Evolutionary conservation across 2,329 filamentous ascomycete genomes (phyloP).

Genomic region (Ilyonectria sp.): DNA sequence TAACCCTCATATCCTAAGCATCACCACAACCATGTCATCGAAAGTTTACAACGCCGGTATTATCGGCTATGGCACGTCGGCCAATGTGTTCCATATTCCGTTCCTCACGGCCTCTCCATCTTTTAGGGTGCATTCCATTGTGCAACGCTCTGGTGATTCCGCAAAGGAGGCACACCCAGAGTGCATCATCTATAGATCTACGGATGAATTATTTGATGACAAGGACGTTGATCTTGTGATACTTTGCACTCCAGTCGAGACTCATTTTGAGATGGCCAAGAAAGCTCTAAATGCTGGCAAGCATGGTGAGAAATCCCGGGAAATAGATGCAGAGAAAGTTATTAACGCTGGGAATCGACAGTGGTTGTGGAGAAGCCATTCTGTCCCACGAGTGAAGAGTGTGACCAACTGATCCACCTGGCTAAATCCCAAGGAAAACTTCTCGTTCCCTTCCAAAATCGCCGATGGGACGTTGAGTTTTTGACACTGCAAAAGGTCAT

Average conservation of each 20-base stretch:
- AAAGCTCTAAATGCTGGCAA: conserved; percentile 4
- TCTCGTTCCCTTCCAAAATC: conserved; percentile 8
- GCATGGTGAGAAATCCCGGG: neutral
- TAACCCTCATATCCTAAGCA: neutral
- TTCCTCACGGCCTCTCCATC: conserved; percentile 2
- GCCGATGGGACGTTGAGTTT: conserved; percentile 11
- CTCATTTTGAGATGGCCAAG: conserved; percentile 5
- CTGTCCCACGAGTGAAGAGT: conserved; percentile 11
- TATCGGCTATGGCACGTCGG: conserved; percentile 2
- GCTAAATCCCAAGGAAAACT: conserved; percentile 1
- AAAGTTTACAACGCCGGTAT: conserved; percentile 1
- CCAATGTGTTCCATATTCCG: conserved; percentile 12
- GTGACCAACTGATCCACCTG: neutral
- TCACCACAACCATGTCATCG: neutral
- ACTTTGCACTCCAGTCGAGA: conserved; percentile 11
- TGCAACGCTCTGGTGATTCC: conserved; percentile 1
- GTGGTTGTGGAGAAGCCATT: conserved; percentile 11
- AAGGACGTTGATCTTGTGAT: neutral
- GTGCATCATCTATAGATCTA: neutral
- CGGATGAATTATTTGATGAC: neutral
- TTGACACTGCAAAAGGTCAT: conserved; percentile 10
- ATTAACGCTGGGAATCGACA: neutral
- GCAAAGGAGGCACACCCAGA: conserved; percentile 7
- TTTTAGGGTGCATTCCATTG: neutral
- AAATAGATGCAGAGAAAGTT: neutral